Evolutionary conservation across 371 early-diverging fungal genomes (phyloP).

Genomic region (Thermomucor indicae-seudaticae): DNA sequence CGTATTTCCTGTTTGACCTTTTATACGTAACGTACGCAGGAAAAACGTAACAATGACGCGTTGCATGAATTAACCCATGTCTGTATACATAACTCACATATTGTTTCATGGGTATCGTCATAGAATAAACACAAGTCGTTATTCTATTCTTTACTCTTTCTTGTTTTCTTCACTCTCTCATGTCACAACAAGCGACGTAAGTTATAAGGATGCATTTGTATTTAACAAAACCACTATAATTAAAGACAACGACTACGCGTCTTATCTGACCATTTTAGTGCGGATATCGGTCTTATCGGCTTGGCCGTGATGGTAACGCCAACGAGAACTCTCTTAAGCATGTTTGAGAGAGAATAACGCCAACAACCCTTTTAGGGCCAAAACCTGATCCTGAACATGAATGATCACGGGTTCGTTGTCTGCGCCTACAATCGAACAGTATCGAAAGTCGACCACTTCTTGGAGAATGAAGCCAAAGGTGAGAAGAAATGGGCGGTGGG

Average conservation of each 20-base stretch:
- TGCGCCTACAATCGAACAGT: constrained; percentile 98
- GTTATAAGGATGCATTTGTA: too few species aligned
- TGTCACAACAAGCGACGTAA: constrained; percentile 8
- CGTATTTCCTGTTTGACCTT: too few species aligned
- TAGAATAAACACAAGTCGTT: too few species aligned
- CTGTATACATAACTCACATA: too few species aligned
- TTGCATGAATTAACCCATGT: too few species aligned
- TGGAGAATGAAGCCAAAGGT: constrained; percentile 95
- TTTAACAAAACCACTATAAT: too few species aligned
- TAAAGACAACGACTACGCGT: not conserved
- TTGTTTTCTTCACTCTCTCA: not conserved
- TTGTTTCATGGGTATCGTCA: too few species aligned
- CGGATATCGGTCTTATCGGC: constrained; percentile 99
- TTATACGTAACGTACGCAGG: too few species aligned
- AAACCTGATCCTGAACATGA: constrained; percentile 98
- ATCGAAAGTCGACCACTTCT: constrained; percentile 92
- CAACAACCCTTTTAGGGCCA: constrained; percentile 71
- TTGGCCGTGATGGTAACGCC: constrained; percentile 96
- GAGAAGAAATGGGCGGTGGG: not conserved
- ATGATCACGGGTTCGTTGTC: constrained; percentile 92
- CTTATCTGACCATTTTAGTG: constrained; percentile 49
- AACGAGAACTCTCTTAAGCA: not conserved
- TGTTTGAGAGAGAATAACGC: not conserved
- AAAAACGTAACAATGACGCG: too few species aligned
- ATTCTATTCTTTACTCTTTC: not conserved